These are phyloP conservation scores for Ochromonas danica DNA, from an alignment of 108 stramenopile genomes.

Conservation along the genomic window DNA sequence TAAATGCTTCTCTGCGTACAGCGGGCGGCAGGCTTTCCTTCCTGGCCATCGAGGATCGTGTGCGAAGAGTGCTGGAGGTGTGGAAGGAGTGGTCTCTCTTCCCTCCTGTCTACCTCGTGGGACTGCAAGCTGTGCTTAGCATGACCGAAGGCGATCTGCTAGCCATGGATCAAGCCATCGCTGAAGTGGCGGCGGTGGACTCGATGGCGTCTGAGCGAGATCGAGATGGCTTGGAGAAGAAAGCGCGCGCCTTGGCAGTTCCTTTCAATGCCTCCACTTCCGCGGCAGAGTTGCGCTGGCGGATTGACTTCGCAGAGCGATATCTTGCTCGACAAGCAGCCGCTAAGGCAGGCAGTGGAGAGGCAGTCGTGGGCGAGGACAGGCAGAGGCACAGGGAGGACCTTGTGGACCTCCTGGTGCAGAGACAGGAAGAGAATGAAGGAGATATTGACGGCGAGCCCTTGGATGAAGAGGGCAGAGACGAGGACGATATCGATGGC, in stretches of 20 bases:
- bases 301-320: neutral
- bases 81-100: conserved; percentile 29
- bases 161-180: neutral
- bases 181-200: neutral
- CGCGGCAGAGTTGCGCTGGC: neutral
- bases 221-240: too few species aligned
- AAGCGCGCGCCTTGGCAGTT: neutral
- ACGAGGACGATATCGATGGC: conserved; percentile 29
- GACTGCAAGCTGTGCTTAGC: neutral
- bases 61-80: neutral
- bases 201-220: neutral
- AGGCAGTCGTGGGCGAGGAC: too few species aligned
- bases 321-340: neutral
- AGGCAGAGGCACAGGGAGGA: neutral
- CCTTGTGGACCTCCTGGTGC: too few species aligned
- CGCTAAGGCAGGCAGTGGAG: neutral
- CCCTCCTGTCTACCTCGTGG: conserved; percentile 22
- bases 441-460: neutral
- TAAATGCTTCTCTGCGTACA: neutral
- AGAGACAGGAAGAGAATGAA: too few species aligned
- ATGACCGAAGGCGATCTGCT: too few species aligned
- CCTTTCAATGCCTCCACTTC: neutral
- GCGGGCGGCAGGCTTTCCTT: too few species aligned
- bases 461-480: neutral
- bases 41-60: too few species aligned